Evolutionary conservation across 345 rosid species (phyloP), one percentile per base, ranked within the genome.

Genomic region (Brassica cretica): DNA sequence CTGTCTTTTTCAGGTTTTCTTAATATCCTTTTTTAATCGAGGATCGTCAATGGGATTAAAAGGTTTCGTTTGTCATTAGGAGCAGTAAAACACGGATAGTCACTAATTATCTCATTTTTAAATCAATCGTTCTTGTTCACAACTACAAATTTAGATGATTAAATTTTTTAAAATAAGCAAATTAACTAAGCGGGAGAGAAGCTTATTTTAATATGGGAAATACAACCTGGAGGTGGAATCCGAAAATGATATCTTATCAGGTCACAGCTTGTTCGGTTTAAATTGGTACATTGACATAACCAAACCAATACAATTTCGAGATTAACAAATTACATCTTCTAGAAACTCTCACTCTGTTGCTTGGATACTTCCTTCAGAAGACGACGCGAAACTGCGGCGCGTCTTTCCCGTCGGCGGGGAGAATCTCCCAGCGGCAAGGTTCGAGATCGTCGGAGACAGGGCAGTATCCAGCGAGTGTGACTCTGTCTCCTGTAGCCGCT

Each of bases 311-410:
- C 82, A 78, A 66, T 56, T 65, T 29, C 14, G 59, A 7, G 66
- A 49, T 39, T 37, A 65, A 51, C 51, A 65, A 74, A 30, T 49
- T 0, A n/a, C 18, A 49, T 49, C 56, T 49, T 49, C 56, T n/a
- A 49, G 18, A 49, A 49, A 11, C 66, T 2, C 24, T 46, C 35
- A 21, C 24, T 16, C n/a, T 41, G 18, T 49, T 12, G 18, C 30
- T 79, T 5, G 6, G 56, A 49, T 49, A 5, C 56, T 46, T 44
- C 7, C 24, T 44, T 88, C 86, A 92, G 76, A 94, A 94, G 63
- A 92, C 96, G 33, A 92, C 90, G 67, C 98, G 97, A 81, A 94
- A 92, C 83, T 89, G 97, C 0, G 97, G 98, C 4, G 95, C 97
- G 72, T 91, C 91, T 69, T 87, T 77, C 1, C 80, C 92, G 64